Percentiles rank a stretch among this genome's conserved stretches.
phyloP scores from a whole-genome alignment of 768 basidiomycete species.

The Rhodotorula toruloides region DNA sequence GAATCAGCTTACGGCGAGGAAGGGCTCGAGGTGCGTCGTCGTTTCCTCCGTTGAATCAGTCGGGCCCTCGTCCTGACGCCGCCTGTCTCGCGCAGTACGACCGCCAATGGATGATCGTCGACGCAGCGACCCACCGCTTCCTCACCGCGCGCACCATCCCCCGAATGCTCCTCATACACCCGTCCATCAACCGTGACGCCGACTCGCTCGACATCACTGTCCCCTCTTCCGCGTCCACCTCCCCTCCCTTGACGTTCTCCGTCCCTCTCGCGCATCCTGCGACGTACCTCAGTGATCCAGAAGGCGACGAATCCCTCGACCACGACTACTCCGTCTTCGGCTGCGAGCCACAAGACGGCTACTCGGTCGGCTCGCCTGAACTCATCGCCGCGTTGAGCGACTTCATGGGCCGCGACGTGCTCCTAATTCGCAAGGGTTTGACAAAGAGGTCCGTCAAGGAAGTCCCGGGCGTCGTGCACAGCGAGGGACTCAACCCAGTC shows the following conservation, averaged over 20 bases:
- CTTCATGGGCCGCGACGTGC: conserved; percentile 20
- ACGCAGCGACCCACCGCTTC: conserved; percentile 26
- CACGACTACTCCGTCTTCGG: conserved; percentile 30
- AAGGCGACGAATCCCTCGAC: conserved; percentile 15
- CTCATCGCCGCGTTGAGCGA: conserved; percentile 17
- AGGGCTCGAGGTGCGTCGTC: conserved; percentile 15
- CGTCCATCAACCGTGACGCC: conserved; percentile 11
- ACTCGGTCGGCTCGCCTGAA: conserved; percentile 12
- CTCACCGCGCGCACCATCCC: conserved; percentile 36
- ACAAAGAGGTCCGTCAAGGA: conserved; percentile 12
- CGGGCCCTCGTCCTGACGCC: neutral
- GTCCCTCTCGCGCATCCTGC: conserved; percentile 28
- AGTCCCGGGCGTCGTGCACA: conserved; percentile 18
- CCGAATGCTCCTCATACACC: conserved; percentile 36
- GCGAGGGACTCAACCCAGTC: conserved; percentile 4
- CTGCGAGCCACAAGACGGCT: conserved; percentile 25
- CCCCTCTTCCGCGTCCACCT: neutral
- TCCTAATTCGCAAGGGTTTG: conserved; percentile 28
- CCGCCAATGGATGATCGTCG: conserved; percentile 39
- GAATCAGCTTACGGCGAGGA: conserved; percentile 13
- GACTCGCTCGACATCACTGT: conserved; percentile 26
- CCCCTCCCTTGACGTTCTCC: neutral
- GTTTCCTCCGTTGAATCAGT: neutral
- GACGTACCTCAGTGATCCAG: conserved; percentile 11
- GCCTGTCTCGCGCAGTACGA: conserved; percentile 10